Evolutionary conservation across 2,329 filamentous ascomycete genomes (phyloP).

Genomic region (Ramularia endophylla): DNA sequence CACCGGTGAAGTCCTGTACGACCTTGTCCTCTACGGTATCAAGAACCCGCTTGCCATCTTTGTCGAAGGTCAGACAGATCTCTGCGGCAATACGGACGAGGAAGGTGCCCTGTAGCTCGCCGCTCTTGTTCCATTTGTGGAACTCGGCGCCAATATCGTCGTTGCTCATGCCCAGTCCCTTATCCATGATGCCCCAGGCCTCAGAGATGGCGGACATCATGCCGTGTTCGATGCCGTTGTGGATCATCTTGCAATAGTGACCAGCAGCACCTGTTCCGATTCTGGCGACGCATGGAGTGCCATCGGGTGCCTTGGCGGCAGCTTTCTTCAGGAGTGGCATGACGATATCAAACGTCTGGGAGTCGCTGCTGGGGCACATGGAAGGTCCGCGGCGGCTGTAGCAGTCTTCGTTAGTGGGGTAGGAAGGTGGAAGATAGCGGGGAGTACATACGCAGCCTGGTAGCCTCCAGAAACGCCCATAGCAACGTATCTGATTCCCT

Average conservation of each 20-base stretch:
- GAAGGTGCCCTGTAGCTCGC: slow-evolving; percentile 55
- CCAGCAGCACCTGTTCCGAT: slow-evolving; percentile 59
- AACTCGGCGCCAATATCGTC: slow-evolving; percentile 58
- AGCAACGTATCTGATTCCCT: slow-evolving; percentile 60
- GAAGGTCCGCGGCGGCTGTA: slow-evolving; percentile 52
- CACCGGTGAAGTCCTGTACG: slow-evolving; percentile 61
- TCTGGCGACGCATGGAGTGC: slow-evolving; percentile 54
- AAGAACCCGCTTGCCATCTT: slow-evolving; percentile 46
- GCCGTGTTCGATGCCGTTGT: slow-evolving; percentile 68
- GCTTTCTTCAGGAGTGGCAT: slow-evolving; percentile 57
- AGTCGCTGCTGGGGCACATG: slow-evolving; percentile 60
- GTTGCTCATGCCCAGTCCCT: slow-evolving; percentile 52
- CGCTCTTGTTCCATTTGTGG: slow-evolving; percentile 53
- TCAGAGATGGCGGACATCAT: slow-evolving; percentile 61
- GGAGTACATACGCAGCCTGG: slow-evolving; percentile 49
- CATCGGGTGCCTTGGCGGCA: slow-evolving; percentile 56
- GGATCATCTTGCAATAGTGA: slow-evolving; percentile 71
- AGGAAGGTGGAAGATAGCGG: background rate
- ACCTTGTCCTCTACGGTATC: slow-evolving; percentile 63
- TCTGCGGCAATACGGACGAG: slow-evolving; percentile 58
- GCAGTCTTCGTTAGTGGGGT: too few relatives aligned
- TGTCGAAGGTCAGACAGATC: slow-evolving; percentile 51
- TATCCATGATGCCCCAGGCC: slow-evolving; percentile 58
- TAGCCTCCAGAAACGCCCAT: slow-evolving; percentile 66
- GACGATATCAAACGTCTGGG: slow-evolving; percentile 51